Percentiles rank a stretch among this genome's conserved stretches.
Evolutionary conservation across 164 flowering plant species (phyloP).

Genomic region (Litsea cubeba): DNA sequence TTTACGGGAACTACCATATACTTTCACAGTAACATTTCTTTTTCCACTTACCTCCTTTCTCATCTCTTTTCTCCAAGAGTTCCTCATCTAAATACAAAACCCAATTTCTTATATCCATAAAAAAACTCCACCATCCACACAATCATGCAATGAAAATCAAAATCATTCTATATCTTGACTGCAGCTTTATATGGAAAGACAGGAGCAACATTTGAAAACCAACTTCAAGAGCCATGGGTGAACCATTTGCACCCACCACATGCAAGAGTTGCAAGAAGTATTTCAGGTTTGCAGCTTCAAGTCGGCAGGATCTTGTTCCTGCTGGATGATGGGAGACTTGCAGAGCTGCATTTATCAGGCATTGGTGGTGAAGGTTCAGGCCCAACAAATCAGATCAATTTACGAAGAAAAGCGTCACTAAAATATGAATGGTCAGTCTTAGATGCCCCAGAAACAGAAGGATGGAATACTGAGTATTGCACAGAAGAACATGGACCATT

Average conservation of each 20-base stretch:
- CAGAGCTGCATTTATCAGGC: constrained; percentile 70
- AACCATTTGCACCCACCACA: constrained; percentile 62
- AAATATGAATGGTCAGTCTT: constrained; percentile 68
- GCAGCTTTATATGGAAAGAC: constrained; percentile 22
- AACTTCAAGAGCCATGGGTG: constrained; percentile 46
- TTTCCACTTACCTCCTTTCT: too few species aligned
- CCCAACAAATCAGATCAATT: constrained; percentile 32
- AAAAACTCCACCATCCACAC: too few species aligned
- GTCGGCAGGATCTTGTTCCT: constrained; percentile 59
- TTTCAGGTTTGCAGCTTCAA: constrained; percentile 59
- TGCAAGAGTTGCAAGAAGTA: constrained; percentile 62
- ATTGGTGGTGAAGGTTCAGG: constrained; percentile 65
- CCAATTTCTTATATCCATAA: too few species aligned
- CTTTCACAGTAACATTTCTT: too few species aligned
- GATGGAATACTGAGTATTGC: constrained; percentile 93
- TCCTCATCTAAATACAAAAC: too few species aligned
- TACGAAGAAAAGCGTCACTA: constrained; percentile 36
- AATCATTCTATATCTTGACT: background rate
- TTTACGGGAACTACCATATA: too few species aligned
- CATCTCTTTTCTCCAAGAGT: too few species aligned
- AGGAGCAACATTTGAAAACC: constrained; percentile 41
- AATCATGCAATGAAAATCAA: too few species aligned
- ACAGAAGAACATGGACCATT: constrained; percentile 67
- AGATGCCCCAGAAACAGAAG: constrained; percentile 87
- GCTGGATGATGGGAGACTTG: constrained; percentile 84